A percentile compares a stretch with the other conserved stretches of the same genome.
phyloP scores from a whole-genome alignment of 2,329 filamentous ascomycete species.

The Dactylonectria macrodidyma region DNA sequence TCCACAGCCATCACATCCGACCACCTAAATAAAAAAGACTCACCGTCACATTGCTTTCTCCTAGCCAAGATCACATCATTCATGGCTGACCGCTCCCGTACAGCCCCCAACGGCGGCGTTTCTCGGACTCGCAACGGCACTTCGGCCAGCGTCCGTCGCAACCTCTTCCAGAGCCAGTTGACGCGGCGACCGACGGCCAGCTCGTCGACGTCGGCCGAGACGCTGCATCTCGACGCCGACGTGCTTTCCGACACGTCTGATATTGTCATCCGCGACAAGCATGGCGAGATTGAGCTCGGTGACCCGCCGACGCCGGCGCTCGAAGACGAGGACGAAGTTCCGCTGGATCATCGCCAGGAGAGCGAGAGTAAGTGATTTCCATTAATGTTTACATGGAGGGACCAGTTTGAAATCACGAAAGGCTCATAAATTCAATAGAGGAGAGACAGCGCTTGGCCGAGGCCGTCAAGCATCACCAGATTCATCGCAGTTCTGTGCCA shows the following conservation, averaged over 20 bases:
- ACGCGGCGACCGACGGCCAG: constrained; percentile 68
- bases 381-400: not conserved
- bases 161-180: constrained; percentile 73
- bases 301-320: constrained; percentile 68
- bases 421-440: constrained; percentile 54
- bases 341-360: constrained; percentile 71
- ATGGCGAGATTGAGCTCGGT: constrained; percentile 74
- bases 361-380: constrained; percentile 64
- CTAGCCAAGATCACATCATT: not conserved
- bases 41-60: constrained; percentile 3
- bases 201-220: constrained; percentile 59
- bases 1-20: constrained; percentile 13
- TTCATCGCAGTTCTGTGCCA: constrained; percentile 67
- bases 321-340: constrained; percentile 69
- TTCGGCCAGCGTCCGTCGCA: constrained; percentile 52
- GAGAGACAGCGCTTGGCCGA: constrained; percentile 74
- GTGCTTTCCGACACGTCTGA: constrained; percentile 63
- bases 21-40: constrained; percentile 20
- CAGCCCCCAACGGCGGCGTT: constrained; percentile 39
- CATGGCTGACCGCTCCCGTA: constrained; percentile 46
- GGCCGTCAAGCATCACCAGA: constrained; percentile 73
- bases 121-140: constrained; percentile 28
- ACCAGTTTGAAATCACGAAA: not conserved
- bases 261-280: constrained; percentile 74
- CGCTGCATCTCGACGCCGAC: constrained; percentile 64